Conservation (phyloP, 108 stramenopile genomes). For the Seminavis robusta region DNA sequence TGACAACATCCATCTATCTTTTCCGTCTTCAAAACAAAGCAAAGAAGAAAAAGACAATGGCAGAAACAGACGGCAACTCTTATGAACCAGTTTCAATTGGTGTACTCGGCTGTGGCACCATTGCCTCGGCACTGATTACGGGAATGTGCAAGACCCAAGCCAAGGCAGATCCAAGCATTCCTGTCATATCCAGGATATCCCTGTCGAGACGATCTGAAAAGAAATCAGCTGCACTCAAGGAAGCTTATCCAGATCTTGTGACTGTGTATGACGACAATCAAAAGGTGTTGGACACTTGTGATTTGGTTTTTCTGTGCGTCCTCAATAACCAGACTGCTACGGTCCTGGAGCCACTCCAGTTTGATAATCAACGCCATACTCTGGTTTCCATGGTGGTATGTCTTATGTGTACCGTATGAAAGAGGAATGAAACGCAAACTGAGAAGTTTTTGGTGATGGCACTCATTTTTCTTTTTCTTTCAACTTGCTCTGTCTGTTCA, state of each 20-base stretch:
- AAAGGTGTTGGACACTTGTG: constrained; percentile 62
- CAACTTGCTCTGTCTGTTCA: no score
- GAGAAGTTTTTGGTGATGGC: no score
- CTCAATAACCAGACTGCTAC: constrained; percentile 51
- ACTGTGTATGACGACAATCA: constrained; percentile 60
- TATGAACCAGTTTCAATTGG: constrained; percentile 33
- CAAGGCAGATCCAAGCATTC: no score
- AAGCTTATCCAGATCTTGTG: constrained; percentile 38
- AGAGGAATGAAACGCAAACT: no score
- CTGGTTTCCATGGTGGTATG: constrained; percentile 72
- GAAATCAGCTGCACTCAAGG: constrained; percentile 39
- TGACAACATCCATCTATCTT: no score
- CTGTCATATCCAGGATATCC: constrained; percentile 30
- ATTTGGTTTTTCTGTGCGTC: constrained; percentile 76
- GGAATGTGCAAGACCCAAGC: constrained; percentile 41
- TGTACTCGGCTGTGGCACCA: constrained; percentile 80
- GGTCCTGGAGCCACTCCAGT: constrained; percentile 44
- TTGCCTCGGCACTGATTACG: constrained; percentile 68
- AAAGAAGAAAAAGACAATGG: no score
- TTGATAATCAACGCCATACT: constrained; percentile 51
- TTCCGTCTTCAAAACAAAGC: no score
- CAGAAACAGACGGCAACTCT: no score
- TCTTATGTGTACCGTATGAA: no score
- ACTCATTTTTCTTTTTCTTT: no score
- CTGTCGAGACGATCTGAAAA: constrained; percentile 59